Conservation (phyloP, 192 early-diverging fungal genomes). For the Umbelopsis isabellina region DNA sequence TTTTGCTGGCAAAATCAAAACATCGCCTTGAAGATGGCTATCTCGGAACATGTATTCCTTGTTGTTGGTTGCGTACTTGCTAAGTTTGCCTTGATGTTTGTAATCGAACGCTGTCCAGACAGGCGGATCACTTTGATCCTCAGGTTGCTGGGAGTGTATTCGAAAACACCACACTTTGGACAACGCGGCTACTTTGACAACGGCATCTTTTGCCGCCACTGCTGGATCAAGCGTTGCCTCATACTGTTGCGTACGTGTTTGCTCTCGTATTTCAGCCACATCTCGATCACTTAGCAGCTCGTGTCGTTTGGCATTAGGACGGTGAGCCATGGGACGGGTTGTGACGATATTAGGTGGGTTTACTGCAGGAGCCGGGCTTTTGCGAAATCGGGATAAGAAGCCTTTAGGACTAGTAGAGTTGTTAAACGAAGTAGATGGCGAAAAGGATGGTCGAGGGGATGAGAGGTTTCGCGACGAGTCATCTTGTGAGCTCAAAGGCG, state of each 20-base stretch:
- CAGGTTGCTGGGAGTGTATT: neutral
- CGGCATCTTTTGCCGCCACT: neutral
- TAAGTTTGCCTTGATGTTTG: neutral
- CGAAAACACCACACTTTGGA: slow-evolving; percentile 7
- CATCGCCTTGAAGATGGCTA: slow-evolving; percentile 12
- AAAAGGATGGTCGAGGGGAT: slow-evolving; percentile 9
- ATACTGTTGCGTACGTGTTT: neutral
- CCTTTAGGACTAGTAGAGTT: neutral
- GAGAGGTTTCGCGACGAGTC: neutral
- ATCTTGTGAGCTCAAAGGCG: neutral
- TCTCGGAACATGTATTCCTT: slow-evolving; percentile 10
- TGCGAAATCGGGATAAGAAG: slow-evolving; percentile 8
- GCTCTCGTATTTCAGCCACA: slow-evolving; percentile 6
- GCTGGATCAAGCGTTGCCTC: neutral
- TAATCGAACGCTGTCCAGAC: slow-evolving; percentile 18
- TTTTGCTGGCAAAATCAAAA: neutral
- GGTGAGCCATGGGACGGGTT: neutral
- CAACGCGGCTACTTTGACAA: neutral
- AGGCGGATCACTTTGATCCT: neutral
- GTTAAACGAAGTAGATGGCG: neutral
- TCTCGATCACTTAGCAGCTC: slow-evolving; percentile 1
- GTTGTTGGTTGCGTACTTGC: neutral
- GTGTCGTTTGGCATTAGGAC: slow-evolving; percentile 3
- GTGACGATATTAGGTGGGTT: neutral
- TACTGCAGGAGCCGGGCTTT: neutral